Evolutionary conservation across 352 stramenopile species (phyloP), one percentile per base, ranked within the genome.

Genomic region (Phytophthora syringae): DNA sequence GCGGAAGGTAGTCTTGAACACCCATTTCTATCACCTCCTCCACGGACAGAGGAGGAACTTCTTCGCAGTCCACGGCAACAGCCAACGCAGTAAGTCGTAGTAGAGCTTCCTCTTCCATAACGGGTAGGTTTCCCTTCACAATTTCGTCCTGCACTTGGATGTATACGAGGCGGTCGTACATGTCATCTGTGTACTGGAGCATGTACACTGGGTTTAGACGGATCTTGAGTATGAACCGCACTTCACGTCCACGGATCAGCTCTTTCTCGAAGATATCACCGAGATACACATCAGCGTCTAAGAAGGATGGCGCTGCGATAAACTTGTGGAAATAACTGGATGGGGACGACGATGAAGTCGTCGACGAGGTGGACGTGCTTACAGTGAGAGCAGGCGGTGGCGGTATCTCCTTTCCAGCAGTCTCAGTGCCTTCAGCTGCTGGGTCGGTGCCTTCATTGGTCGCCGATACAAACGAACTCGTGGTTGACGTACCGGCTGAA

Each of bases 171-270:
- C 87, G 80, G 34, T 93, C 78, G 65, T 89, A 94, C 73, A 95
- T 86, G 55, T 90, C 86, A 52, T 96, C 88, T 34, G 83, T 78
- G 62, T 95, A 92, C 56, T 95, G 85, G 43, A 93, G 62, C 49
- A 87, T 86, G 56, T 93, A 92, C 34, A 89, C 74, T 22, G 84
- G 85, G 34, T 82, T 84, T 18, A 98, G 74, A 12, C 95, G 93
- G 52, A 98, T 96, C 73, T 98, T 98, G 28, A 97, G 77, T 62
- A 98, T 89, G 56, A 98, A 98, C 10, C 76, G 90, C 36, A 98
- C 88, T n/a, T 95, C 82, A 12, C 89, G 80, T 24, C 89, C 86
- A 63, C 95, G 89, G 43, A 96, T 89, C 39, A 96, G 58, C 52
- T 97, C 89, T 51, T 89, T 90, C 53, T 98, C 93, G 43, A 98